phyloP scores from a whole-genome alignment of 352 stramenopile genomes.

The Phytopythium delawarense region DNA sequence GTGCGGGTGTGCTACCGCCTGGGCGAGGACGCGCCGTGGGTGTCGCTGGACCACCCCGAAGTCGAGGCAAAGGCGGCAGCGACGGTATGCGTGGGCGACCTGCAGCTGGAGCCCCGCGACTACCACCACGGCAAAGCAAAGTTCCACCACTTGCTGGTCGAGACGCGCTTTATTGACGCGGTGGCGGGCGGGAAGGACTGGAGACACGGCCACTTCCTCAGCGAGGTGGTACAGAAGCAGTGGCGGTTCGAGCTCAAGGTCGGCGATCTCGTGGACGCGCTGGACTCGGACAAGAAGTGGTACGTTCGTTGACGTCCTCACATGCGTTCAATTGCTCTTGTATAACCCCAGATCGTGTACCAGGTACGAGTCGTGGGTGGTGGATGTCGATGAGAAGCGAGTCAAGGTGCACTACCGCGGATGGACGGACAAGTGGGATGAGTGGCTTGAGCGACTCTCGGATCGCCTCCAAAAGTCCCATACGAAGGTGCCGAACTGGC shows the following conservation, averaged over 20 bases:
- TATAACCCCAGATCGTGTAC: background rate
- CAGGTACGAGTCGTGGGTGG: conserved; percentile 64
- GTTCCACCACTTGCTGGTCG: conserved; percentile 61
- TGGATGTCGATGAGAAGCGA: conserved; percentile 30
- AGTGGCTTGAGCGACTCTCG: conserved; percentile 92
- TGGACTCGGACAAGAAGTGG: conserved; percentile 81
- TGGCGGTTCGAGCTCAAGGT: conserved; percentile 59
- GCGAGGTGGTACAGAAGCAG: conserved; percentile 44
- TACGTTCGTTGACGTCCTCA: conserved; percentile 6
- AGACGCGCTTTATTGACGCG: conserved; percentile 29
- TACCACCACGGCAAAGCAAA: conserved; percentile 51
- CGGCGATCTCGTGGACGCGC: conserved; percentile 61
- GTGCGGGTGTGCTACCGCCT: conserved; percentile 54
- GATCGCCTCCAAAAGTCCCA: conserved; percentile 88
- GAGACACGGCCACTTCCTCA: conserved; percentile 57
- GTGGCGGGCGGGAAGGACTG: conserved; percentile 26
- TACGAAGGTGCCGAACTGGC: conserved; percentile 75
- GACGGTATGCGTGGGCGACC: conserved; percentile 22
- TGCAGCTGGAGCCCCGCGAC: conserved; percentile 56
- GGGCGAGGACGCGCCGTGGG: conserved; percentile 36
- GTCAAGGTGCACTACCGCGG: conserved; percentile 96
- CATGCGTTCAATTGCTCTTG: background rate
- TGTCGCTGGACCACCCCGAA: conserved; percentile 27
- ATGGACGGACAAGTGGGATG: conserved; percentile 96
- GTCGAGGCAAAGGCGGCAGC: background rate